These are phyloP conservation scores for Albugo candida DNA, from an alignment of 352 stramenopile species.

Conservation along the genomic window DNA sequence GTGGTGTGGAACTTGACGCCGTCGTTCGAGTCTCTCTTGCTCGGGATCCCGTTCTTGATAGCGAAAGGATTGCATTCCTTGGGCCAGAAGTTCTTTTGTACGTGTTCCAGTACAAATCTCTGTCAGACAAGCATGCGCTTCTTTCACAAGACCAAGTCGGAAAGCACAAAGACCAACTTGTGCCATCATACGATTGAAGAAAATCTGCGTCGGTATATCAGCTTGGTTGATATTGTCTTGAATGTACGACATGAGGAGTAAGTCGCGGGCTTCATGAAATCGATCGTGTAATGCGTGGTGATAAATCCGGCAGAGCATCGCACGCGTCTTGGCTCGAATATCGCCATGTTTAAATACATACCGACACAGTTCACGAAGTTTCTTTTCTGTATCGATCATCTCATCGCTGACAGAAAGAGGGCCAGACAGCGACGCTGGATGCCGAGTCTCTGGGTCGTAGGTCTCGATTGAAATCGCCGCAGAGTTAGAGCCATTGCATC, in stretches of 20 bases:
- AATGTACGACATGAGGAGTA: conserved; percentile 97
- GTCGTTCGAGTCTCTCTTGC: conserved; percentile 93
- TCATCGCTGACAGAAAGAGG: conserved; percentile 43
- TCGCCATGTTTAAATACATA: conserved; percentile 89
- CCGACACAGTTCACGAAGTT: conserved; percentile 77
- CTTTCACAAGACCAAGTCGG: conserved; percentile 86
- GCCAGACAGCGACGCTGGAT: conserved; percentile 55
- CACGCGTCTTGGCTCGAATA: conserved; percentile 84
- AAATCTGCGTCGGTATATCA: conserved; percentile 92
- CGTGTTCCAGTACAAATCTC: conserved; percentile 89
- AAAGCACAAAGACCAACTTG: conserved; percentile 93
- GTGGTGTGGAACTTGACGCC: conserved; percentile 95
- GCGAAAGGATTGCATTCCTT: conserved; percentile 85
- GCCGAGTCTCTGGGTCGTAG: conserved; percentile 36
- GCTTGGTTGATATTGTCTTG: conserved; percentile 88
- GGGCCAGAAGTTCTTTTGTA: conserved; percentile 94
- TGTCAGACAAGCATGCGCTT: conserved; percentile 92
- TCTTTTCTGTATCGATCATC: conserved; percentile 52
- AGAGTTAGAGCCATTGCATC: conserved; percentile 37
- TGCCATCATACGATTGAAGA: conserved; percentile 93
- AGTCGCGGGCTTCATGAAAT: conserved; percentile 95
- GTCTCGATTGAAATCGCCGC: conserved; percentile 19
- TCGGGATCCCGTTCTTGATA: conserved; percentile 89
- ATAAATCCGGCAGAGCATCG: conserved; percentile 98
- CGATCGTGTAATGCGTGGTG: conserved; percentile 95